Evolutionary conservation across 2,329 filamentous ascomycete genomes (phyloP).

Genomic region (Colletotrichum liaoningense): DNA sequence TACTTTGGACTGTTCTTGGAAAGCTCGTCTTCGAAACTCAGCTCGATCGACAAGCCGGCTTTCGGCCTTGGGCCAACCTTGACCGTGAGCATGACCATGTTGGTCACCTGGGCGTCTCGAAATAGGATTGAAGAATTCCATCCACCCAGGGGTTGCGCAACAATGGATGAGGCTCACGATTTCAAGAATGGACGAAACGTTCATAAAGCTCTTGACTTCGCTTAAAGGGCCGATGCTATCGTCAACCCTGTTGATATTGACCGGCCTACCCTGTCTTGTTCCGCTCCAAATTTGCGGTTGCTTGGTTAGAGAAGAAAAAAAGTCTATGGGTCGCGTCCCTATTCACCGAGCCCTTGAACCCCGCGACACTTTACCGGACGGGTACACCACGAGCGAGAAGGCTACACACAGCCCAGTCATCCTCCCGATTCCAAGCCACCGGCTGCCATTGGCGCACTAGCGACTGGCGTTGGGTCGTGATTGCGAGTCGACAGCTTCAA

Average conservation of each 20-base stretch:
- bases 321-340: not conserved
- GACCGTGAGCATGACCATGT: not conserved
- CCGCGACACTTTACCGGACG: conserved; percentile 9
- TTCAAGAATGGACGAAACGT: no score
- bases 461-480: conserved; percentile 6
- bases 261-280: conserved; percentile 24
- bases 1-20: conserved; percentile 33
- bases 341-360: conserved; percentile 28
- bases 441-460: conserved; percentile 29
- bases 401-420: conserved; percentile 19
- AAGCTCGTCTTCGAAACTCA: conserved; percentile 11
- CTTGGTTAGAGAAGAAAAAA: conserved; percentile 28
- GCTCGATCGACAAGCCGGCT: conserved; percentile 17
- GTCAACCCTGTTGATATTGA: conserved; percentile 31
- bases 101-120: conserved; percentile 2
- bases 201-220: conserved; percentile 17
- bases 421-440: conserved; percentile 14
- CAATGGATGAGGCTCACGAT: conserved; percentile 6
- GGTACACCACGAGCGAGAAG: conserved; percentile 5
- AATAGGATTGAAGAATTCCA: conserved; percentile 30
- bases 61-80: not conserved
- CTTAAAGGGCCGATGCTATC: conserved; percentile 26
- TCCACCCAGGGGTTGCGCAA: not conserved
- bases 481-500: conserved; percentile 18
- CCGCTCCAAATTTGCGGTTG: conserved; percentile 28